These are phyloP conservation scores for Hondaea fermentalgiana DNA, from an alignment of 108 stramenopile genomes.

Conservation along the genomic window DNA sequence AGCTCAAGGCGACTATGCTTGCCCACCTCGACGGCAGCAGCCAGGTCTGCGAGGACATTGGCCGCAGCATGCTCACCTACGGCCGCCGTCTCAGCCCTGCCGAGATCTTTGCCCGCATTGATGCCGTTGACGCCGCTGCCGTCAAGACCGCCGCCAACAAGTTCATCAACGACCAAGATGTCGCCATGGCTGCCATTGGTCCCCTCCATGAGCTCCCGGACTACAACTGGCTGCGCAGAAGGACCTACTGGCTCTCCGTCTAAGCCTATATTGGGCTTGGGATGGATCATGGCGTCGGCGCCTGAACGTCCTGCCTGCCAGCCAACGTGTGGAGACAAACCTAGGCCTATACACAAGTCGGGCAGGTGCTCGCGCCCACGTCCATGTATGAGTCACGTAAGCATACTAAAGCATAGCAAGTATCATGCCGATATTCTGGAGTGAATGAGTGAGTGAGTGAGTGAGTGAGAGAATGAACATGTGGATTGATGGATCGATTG, in stretches of 20 bases:
- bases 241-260: conserved; percentile 54
- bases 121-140: conserved; percentile 77
- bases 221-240: conserved; percentile 65
- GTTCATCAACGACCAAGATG: conserved; percentile 88
- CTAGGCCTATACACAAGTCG: too few species aligned
- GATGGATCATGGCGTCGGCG: too few species aligned
- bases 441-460: too few species aligned
- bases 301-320: too few species aligned
- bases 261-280: not conserved
- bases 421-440: too few species aligned
- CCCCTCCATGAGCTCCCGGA: conserved; percentile 91
- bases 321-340: too few species aligned
- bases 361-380: too few species aligned
- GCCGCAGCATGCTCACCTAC: conserved; percentile 93
- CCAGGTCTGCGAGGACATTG: conserved; percentile 96
- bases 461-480: too few species aligned
- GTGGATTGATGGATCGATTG: too few species aligned
- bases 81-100: conserved; percentile 93
- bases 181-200: conserved; percentile 94
- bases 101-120: conserved; percentile 90
- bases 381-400: too few species aligned
- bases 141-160: conserved; percentile 76
- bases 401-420: not conserved
- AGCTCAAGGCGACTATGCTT: conserved; percentile 91
- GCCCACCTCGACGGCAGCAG: conserved; percentile 90